Percentiles rank a stretch among this genome's conserved stretches.
Conservation (phyloP, 176 grass and related monocot species). For the Eleusine indica region DNA sequence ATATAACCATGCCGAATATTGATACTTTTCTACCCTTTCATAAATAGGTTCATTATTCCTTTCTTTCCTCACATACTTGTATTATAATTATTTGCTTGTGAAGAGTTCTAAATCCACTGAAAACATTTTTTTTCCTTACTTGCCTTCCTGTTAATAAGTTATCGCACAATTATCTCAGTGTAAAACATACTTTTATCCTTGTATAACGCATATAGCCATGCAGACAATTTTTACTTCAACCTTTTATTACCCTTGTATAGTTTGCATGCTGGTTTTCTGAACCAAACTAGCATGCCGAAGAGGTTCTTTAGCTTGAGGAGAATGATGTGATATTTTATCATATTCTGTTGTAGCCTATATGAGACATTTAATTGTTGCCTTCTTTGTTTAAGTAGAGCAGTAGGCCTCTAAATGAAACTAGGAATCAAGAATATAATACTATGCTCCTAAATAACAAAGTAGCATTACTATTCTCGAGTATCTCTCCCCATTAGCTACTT, state of each 20-base stretch:
- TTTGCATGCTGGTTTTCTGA: background rate
- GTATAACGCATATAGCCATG: background rate
- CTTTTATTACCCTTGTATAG: background rate
- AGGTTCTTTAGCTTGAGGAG: background rate
- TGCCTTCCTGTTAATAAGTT: background rate
- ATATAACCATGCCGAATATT: background rate
- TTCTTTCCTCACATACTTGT: background rate
- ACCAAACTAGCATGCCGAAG: background rate
- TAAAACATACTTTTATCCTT: background rate
- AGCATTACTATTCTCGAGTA: too few relatives aligned
- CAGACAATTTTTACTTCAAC: background rate
- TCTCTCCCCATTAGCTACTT: too few relatives aligned
- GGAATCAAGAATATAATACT: too few relatives aligned
- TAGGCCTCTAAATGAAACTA: background rate
- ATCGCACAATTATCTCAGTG: background rate
- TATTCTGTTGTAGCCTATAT: background rate
- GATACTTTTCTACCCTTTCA: background rate
- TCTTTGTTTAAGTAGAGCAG: background rate
- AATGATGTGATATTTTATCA: background rate
- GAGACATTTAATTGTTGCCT: background rate
- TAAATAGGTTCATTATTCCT: conserved; percentile 2
- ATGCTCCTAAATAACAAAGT: too few relatives aligned
- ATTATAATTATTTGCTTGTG: background rate
- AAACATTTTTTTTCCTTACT: background rate
- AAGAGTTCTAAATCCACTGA: background rate